Evolutionary conservation across 257 asterid species (phyloP).

Genomic region (Cinchona pubescens): DNA sequence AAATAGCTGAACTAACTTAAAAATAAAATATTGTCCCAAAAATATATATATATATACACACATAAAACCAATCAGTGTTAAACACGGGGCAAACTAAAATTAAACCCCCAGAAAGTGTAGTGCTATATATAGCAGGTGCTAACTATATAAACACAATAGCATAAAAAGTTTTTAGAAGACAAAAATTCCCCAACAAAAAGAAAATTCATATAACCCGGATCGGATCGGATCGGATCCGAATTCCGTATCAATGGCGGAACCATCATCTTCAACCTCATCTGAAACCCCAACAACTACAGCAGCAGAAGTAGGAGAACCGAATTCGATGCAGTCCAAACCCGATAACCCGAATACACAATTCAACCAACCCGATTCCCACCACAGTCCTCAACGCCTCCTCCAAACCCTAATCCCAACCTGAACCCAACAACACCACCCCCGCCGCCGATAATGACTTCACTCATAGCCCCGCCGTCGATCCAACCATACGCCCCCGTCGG

Average conservation of each 20-base stretch:
- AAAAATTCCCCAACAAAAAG: no score
- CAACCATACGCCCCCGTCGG: slow-evolving; percentile 31
- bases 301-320: background rate
- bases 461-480: slow-evolving; percentile 52
- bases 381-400: slow-evolving; percentile 30
- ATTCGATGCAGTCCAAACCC: slow-evolving; percentile 28
- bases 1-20: no score
- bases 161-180: background rate
- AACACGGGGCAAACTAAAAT: no score
- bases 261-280: slow-evolving; percentile 33
- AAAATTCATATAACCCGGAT: background rate
- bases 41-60: no score
- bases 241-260: slow-evolving; percentile 60
- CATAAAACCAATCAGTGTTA: no score
- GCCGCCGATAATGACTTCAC: slow-evolving; percentile 26
- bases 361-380: slow-evolving; percentile 19
- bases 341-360: slow-evolving; percentile 11
- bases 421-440: slow-evolving; percentile 39
- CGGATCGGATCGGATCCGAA: background rate
- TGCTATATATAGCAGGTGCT: background rate
- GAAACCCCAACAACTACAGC: slow-evolving; percentile 4
- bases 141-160: background rate
- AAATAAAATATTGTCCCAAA: no score
- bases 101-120: no score
- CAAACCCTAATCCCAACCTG: slow-evolving; percentile 38